Evolutionary conservation across 345 rosid genomes (phyloP), one percentile per base, ranked within the genome.

Genomic region (Populus ilicifolia): DNA sequence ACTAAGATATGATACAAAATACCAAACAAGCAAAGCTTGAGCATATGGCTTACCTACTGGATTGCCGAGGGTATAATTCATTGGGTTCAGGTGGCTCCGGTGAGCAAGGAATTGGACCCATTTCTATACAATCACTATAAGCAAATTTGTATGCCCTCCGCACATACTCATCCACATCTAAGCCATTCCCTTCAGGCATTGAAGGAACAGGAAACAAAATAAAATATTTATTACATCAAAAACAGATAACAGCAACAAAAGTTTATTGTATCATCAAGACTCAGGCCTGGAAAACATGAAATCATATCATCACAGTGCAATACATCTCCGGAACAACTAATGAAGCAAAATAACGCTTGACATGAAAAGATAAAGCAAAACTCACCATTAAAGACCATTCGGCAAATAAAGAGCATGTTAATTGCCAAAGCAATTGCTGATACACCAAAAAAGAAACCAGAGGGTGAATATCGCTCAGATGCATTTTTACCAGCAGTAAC

Each of bases 371-470:
- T 23, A 75, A 76, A 48, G 81, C 30, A 81, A 84, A 35, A 67
- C 90, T 86, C 88, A 96, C 99, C 99, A 87, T 96, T 93, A 78
- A 96, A 96, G 79, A 92, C 98, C 94, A 96, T 96, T 71, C 94
- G 89, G 78, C 99, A 93, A 78, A 96, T 94, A 84, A 96, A 96
- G 72, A 96, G 97, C 99, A 96, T 96, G 84, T 96, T 96, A 87
- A 91, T 89, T 66, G 99, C 99, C 87, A 96, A 85, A 67, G 98
- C 94, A 74, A 94, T 94, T 70, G 99, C 99, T 17, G 99, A 94
- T 69, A 96, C 97, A 75, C 99, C 99, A 74, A 96, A 96, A 85
- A 96, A 94, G 90, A 96, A 94, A 77, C 99, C 99, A 71, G 98
- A 96, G 56, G 97, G 94, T 70, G 99, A 96, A 87, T 94, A 96